Evolutionary conservation across 345 rosid genomes (phyloP), one percentile per base, ranked within the genome.

Genomic region (Angophora floribunda): DNA sequence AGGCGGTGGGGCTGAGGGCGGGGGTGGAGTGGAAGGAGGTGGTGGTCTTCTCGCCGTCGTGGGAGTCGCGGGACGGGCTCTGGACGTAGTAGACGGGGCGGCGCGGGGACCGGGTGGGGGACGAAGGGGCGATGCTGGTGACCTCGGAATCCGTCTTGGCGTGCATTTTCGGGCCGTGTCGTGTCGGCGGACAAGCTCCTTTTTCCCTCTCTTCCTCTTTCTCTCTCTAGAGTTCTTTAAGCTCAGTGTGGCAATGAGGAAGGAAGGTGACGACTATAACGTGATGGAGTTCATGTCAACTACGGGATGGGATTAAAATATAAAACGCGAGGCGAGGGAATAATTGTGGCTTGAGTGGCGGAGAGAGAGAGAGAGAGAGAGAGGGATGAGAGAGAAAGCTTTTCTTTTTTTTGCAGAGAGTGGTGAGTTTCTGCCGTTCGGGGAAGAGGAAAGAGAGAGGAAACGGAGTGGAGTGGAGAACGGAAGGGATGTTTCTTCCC

Each of bases 71-170:
- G 2, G 99, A 97, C 3, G 99, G 99, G 86, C 97, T 95, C 93
- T 98, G 99, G 55, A 98, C 99, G 86, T 94, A 98, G 95, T 98
- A 98, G 26, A 90, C 99, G 6, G 98, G 96, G 5, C 99, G 93
- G 75, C 98, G 99, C 0, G 98, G 98, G 88, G 99, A 97, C 90
- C 99, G 95, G 8, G 97, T 89, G 13, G 99, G 99, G 14, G 99
- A 96, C 3, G 99, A 97, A 2, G 97, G 92, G 28, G 99, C 97
- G 79, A 94, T 91, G 92, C 99, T 98, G 52, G 99, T 98, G n/a
- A 95, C 99, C 92, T 98, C 99, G 4, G 99, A 98, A 86, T 98
- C 99, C 15, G 99, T 98, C 90, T 98, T 97, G n/a, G 98, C 96
- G 91, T 98, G 99, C 99, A 98, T 97, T 88, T 87, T 87, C 5